These are phyloP conservation scores for Polygonum aviculare DNA, from an alignment of 148 eudicot species.

Conservation along the genomic window DNA sequence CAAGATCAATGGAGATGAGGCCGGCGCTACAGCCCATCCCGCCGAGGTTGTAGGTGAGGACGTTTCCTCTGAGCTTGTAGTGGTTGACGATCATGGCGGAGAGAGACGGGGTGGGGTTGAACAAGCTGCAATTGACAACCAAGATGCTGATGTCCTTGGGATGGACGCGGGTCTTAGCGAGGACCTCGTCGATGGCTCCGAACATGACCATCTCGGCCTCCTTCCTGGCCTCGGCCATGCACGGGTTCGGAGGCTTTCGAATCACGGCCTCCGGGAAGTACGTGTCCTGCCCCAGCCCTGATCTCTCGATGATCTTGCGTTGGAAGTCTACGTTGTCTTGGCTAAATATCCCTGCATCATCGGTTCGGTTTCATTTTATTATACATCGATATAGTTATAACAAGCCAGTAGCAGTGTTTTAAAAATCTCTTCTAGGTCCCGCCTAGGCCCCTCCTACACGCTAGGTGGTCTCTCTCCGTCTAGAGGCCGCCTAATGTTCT, in stretches of 20 bases:
- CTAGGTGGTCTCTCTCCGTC: no score
- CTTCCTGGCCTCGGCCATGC: slow-evolving; percentile 35
- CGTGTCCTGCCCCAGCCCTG: slow-evolving; percentile 36
- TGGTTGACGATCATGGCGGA: slow-evolving; percentile 46
- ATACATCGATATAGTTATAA: no score
- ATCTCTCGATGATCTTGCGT: slow-evolving; percentile 31
- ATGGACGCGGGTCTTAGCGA: slow-evolving; percentile 29
- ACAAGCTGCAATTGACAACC: slow-evolving; percentile 36
- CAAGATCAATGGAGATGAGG: slow-evolving; percentile 43
- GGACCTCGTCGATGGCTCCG: slow-evolving; percentile 35
- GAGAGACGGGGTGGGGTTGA: slow-evolving; percentile 37
- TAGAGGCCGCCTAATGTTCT: no score
- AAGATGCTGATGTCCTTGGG: slow-evolving; percentile 35
- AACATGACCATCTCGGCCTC: slow-evolving; percentile 38
- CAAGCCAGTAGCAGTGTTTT: no score
- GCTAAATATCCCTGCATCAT: slow-evolving; percentile 16
- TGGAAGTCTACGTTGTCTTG: slow-evolving; percentile 32
- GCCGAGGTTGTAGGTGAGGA: slow-evolving; percentile 34
- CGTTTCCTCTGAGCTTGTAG: slow-evolving; percentile 35
- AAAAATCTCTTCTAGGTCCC: no score
- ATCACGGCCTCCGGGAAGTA: slow-evolving; percentile 32
- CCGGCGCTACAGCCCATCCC: slow-evolving; percentile 50
- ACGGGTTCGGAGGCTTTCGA: slow-evolving; percentile 26
- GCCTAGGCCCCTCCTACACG: no score
- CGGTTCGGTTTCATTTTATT: no score